These are phyloP conservation scores for Mucor plumbeus DNA, from an alignment of 371 early-diverging fungal species.

Conservation along the genomic window DNA sequence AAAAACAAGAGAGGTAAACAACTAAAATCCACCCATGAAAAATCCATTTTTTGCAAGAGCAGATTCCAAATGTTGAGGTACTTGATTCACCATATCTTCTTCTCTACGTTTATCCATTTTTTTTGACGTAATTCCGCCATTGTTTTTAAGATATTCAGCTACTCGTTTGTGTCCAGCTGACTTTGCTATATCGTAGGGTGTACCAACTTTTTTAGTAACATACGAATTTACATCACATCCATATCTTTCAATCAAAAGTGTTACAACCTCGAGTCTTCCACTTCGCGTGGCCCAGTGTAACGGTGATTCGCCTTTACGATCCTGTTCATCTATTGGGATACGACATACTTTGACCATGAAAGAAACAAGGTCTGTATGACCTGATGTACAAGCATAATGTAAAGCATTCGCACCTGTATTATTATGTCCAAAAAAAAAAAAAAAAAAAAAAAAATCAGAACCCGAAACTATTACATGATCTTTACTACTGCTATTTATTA, in stretches of 20 bases:
- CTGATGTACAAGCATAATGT: conserved; percentile 52
- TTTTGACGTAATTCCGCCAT: conserved; percentile 43
- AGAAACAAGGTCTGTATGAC: conserved; percentile 44
- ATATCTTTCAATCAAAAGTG: conserved; percentile 39
- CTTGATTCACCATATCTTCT: conserved; percentile 34
- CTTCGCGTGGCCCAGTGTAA: conserved; percentile 48
- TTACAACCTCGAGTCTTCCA: conserved; percentile 42
- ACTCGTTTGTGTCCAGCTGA: conserved; percentile 41
- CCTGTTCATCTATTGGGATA: conserved; percentile 31
- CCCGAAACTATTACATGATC: background rate
- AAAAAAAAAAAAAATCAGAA: no score
- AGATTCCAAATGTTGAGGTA: conserved; percentile 37
- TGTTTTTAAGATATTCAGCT: conserved; percentile 44
- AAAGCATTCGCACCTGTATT: conserved; percentile 43
- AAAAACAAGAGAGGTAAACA: background rate
- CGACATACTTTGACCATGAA: conserved; percentile 36
- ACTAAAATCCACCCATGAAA: conserved; percentile 26
- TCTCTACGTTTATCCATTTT: conserved; percentile 48
- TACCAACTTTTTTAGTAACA: conserved; percentile 35
- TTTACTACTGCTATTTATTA: conserved; percentile 10
- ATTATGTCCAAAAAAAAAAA: no score
- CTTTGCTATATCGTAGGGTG: conserved; percentile 51
- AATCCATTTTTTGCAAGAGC: conserved; percentile 45
- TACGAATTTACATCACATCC: conserved; percentile 43
- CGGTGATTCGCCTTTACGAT: conserved; percentile 37